These are phyloP conservation scores for Vitis hybrid DNA, from an alignment of 177 flowering plant genomes.

Conservation along the genomic window DNA sequence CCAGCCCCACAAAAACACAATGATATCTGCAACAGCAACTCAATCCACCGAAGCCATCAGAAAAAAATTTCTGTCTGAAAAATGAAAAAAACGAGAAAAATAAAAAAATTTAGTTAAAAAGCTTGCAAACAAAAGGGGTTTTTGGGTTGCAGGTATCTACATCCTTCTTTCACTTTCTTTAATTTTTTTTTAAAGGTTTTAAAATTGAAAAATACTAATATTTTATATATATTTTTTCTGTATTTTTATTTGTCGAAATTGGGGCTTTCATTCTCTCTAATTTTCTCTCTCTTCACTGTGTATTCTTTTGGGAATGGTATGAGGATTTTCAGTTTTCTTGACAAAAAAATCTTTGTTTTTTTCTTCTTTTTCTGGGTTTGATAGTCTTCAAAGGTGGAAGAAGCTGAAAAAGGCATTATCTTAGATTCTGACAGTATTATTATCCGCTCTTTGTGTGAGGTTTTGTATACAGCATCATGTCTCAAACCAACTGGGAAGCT, in stretches of 20 bases:
- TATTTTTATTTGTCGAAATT: constrained; percentile 13
- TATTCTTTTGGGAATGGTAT: background rate
- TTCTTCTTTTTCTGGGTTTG: constrained; percentile 5
- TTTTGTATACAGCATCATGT: constrained; percentile 33
- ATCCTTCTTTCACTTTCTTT: constrained; percentile 6
- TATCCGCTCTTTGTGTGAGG: constrained; percentile 6
- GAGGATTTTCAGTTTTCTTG: background rate
- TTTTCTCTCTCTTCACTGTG: background rate
- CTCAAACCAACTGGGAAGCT: constrained; percentile 82
- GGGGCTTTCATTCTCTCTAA: constrained; percentile 6
- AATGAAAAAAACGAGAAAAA: constrained; percentile 4
- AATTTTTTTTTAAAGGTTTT: background rate
- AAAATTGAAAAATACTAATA: background rate
- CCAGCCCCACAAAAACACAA: too few relatives aligned
- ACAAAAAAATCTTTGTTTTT: background rate
- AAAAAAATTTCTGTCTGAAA: constrained; percentile 1
- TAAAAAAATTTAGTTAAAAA: background rate
- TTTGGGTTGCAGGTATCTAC: constrained; percentile 23
- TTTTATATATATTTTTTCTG: background rate
- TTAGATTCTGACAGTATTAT: constrained; percentile 9
- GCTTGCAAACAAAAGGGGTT: constrained; percentile 3
- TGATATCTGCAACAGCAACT: constrained; percentile 25
- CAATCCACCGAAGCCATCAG: constrained; percentile 25
- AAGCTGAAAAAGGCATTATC: constrained; percentile 1
- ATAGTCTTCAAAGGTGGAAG: constrained; percentile 4